phyloP scores from a whole-genome alignment of 139 green algal genomes.

The Picochlorum sp. region DNA sequence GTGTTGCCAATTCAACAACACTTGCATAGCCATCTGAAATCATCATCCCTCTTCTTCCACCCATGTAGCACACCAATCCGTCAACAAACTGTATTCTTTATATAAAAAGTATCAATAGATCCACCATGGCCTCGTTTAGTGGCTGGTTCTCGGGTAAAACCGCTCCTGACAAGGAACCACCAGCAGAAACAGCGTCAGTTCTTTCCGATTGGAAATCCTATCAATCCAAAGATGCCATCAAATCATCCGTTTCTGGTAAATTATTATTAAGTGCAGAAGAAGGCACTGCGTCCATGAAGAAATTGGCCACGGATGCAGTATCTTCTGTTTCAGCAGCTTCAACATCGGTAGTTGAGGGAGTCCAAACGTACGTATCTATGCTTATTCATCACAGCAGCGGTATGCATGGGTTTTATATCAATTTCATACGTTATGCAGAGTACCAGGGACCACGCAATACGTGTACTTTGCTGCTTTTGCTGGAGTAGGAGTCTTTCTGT shows the following conservation, averaged over 20 bases:
- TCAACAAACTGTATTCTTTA: too few species aligned
- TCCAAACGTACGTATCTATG: not conserved
- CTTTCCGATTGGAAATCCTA: slow-evolving; percentile 48
- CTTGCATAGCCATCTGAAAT: too few species aligned
- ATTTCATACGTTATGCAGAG: slow-evolving; percentile 11
- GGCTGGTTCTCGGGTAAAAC: slow-evolving; percentile 14
- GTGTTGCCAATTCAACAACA: too few species aligned
- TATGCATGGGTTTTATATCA: not conserved
- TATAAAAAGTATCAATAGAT: not conserved
- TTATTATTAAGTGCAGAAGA: slow-evolving; percentile 29
- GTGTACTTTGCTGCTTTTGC: slow-evolving; percentile 57
- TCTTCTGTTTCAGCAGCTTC: slow-evolving; percentile 1
- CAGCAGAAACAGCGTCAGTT: slow-evolving; percentile 11
- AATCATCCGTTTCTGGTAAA: slow-evolving; percentile 9
- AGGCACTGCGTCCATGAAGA: slow-evolving; percentile 5
- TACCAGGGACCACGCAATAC: slow-evolving; percentile 34
- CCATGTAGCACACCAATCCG: too few species aligned
- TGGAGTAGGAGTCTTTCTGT: slow-evolving; percentile 55
- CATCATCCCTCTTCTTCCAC: too few species aligned
- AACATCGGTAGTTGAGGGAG: slow-evolving; percentile 3
- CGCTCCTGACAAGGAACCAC: slow-evolving; percentile 22
- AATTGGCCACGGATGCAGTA: not conserved
- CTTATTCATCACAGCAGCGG: not conserved
- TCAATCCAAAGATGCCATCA: not conserved
- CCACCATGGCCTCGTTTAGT: slow-evolving; percentile 18